Conservation (phyloP, 1,284 basidiomycete genomes). For the Coniferiporia sulphurascens region DNA sequence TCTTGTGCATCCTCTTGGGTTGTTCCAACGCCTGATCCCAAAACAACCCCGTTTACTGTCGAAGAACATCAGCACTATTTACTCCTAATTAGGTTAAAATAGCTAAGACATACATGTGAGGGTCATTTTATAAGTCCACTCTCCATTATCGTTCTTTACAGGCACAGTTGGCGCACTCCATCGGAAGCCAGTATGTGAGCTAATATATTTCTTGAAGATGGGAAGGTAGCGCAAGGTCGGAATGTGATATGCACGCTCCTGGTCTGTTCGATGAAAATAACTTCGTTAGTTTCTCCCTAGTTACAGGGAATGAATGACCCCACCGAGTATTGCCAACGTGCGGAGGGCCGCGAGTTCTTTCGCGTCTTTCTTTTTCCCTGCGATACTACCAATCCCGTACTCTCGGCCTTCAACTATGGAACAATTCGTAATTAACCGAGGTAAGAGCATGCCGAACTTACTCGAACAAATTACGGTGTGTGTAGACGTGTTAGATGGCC, state of each 20-base stretch:
- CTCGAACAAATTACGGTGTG: background rate
- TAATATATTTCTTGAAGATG: background rate
- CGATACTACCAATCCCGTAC: background rate
- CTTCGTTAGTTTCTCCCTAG: background rate
- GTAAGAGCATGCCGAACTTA: background rate
- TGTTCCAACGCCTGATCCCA: background rate
- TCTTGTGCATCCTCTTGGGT: background rate
- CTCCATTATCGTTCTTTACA: background rate
- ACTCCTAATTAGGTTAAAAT: background rate
- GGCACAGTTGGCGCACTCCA: background rate
- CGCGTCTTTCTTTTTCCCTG: background rate
- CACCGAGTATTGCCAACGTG: background rate
- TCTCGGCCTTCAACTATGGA: background rate
- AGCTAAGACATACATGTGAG: background rate
- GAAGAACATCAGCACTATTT: background rate
- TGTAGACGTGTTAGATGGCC: background rate
- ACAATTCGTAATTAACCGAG: background rate
- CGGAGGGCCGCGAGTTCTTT: background rate
- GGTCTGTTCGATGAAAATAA: background rate
- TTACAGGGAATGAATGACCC: background rate
- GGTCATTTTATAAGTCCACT: background rate
- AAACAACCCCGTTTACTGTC: background rate
- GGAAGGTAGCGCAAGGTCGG: background rate
- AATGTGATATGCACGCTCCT: background rate
- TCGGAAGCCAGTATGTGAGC: background rate